Base-by-base conservation (phyloP, 495 filamentous ascomycete species). In the Apiosordaria backusii region DNA sequence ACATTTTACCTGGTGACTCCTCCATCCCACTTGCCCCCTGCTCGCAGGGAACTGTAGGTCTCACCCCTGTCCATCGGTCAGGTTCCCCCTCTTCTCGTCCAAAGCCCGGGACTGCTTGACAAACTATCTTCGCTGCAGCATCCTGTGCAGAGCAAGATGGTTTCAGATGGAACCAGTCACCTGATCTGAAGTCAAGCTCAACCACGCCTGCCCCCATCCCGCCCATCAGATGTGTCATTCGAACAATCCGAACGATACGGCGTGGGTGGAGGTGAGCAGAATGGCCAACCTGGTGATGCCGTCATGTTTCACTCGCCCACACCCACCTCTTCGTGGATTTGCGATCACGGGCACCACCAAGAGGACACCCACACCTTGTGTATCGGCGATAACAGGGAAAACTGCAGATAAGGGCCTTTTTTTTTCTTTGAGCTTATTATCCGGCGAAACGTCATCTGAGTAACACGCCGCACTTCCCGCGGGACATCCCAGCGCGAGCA, bases 271-370 rank as follows among this genome's bases (percentile, higher is more conserved):
- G 35, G 35, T 45, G 35, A 29, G 5, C 35, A 45, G 35, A 45
- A 45, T 13, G 52, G 52, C 22, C 52, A 55, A 23, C 52, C 52
- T 55, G 35, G 35, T 45, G 52, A 55, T 55, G 52, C 52, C 52
- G 4, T 55, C 52, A 55, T 55, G 52, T 55, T 23, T 55, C 52
- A 55, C 52, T 22, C 7, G 52, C 7, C 7, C 52, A 55, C 52
- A 19, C n/a, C 52, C 22, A 45, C 35, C 35, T 45, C 10, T 13
- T 45, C 16, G 9, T 13, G 35, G 16, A 29, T 7, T 45, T 45
- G 35, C 35, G 35, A 45, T 45, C 35, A 45, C 35, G 35, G 35
- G 35, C 35, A 45, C 35, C 35, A 45, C 35, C 35, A 7, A 45
- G n/a, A n/a, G n/a, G n/a, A 7, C 35, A 45, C 27, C 27, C 3